A percentile compares a stretch with the other conserved stretches of the same genome.
Evolutionary conservation across 2,329 filamentous ascomycete genomes (phyloP).

Genomic region (Ilyonectria destructans): DNA sequence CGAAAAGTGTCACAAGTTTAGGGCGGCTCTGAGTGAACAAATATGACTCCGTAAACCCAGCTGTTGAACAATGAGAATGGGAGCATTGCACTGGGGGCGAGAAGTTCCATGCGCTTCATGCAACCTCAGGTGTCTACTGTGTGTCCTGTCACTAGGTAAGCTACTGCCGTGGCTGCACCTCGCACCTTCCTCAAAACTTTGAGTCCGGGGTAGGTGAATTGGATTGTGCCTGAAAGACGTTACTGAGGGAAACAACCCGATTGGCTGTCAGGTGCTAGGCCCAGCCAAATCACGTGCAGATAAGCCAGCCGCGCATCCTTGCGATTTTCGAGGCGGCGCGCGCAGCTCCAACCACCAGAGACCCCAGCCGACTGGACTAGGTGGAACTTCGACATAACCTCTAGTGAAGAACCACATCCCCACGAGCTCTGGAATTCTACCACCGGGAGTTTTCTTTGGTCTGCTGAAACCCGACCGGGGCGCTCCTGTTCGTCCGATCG

Average conservation of each 20-base stretch:
- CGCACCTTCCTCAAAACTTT: slow-evolving; percentile 20
- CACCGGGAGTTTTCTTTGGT: slow-evolving; percentile 14
- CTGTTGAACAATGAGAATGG: neutral
- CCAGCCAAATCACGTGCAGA: slow-evolving; percentile 27
- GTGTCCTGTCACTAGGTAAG: neutral
- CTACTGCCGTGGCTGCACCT: neutral
- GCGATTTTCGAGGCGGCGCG: slow-evolving; percentile 33
- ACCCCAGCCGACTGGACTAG: slow-evolving; percentile 31
- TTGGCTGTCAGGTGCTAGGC: slow-evolving; percentile 35
- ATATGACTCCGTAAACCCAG: neutral
- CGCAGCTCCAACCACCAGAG: slow-evolving; percentile 23
- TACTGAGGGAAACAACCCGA: slow-evolving; percentile 44
- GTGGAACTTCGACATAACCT: slow-evolving; percentile 27
- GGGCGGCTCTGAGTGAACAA: neutral
- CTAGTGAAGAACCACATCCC: slow-evolving; percentile 13
- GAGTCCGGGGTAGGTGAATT: slow-evolving; percentile 21
- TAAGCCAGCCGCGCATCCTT: slow-evolving; percentile 30
- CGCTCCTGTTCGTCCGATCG: slow-evolving; percentile 3
- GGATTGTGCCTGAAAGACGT: slow-evolving; percentile 19
- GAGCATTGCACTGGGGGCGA: neutral
- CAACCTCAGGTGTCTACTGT: slow-evolving; percentile 4
- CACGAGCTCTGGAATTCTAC: slow-evolving; percentile 17
- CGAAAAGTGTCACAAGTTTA: neutral
- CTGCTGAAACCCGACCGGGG: slow-evolving; percentile 8
- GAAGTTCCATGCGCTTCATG: neutral